A percentile compares a stretch with the other conserved stretches of the same genome.
Conservation (phyloP, 1,284 basidiomycete genomes). For the Microbotryum violaceum region DNA sequence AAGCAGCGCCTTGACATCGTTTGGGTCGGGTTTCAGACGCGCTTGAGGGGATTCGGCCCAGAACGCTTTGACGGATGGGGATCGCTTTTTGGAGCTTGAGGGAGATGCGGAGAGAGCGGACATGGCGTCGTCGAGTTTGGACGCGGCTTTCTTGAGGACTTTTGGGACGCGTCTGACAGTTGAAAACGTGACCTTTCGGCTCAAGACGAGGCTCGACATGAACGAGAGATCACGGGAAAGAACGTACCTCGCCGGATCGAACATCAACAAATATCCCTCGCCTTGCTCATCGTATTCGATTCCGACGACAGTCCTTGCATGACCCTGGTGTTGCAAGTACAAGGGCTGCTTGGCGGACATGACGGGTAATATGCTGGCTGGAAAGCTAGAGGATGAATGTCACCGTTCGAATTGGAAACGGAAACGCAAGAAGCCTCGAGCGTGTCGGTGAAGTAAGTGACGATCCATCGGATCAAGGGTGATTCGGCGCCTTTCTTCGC, state of each 20-base stretch:
- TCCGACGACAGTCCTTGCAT: conserved; percentile 35
- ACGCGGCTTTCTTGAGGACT: neutral
- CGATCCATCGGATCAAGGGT: conserved; percentile 21
- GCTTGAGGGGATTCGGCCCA: neutral
- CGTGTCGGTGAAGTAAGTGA: conserved; percentile 25
- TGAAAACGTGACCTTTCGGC: neutral
- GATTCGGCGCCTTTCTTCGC: neutral
- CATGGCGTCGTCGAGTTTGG: too few species aligned
- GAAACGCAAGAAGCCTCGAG: neutral
- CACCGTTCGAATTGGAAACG: neutral
- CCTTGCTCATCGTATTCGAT: conserved; percentile 23
- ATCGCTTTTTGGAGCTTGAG: neutral
- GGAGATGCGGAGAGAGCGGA: neutral
- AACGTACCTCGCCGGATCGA: conserved; percentile 36
- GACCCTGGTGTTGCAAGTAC: conserved; percentile 37
- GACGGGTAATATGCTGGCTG: neutral
- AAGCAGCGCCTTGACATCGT: neutral
- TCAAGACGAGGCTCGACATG: neutral
- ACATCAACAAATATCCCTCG: conserved; percentile 29
- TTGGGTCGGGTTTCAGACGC: neutral
- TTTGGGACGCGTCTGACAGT: neutral
- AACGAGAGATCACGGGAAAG: neutral
- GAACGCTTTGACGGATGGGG: too few species aligned
- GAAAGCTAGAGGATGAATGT: too few species aligned
- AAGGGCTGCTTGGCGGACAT: conserved; percentile 27